Evolutionary conservation across 768 basidiomycete species (phyloP), one percentile per base, ranked within the genome.

Genomic region (Lentinula boryana): DNA sequence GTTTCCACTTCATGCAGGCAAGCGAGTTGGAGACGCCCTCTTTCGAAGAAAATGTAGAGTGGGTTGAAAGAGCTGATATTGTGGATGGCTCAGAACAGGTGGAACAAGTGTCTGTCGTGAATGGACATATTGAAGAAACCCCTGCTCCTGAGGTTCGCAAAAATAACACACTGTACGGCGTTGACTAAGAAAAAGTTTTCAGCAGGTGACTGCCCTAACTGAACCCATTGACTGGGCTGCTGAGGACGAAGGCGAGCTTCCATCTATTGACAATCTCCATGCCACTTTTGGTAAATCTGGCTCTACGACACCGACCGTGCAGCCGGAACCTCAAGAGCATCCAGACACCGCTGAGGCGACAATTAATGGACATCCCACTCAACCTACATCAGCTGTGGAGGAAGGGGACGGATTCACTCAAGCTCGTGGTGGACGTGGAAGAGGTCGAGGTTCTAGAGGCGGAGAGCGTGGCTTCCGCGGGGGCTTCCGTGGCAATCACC

Each of bases 1-100:
- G 85, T 72, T 87, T 91, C 79, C 84, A 82, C 67, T 93, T 93
- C 71, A 88, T 93, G 76, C 86, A 91, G 71, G 87, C 81, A 61
- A 91, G 90, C 70, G 91, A 93, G 66, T 77, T 92, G 38, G 90
- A 89, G 63, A 69, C 78, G 0, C 51, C 79, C 21, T 66, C 77
- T 10, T 80, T 83, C 36, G 84, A 86, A 60, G 76, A 82, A 21
- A 76, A 68, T 32, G 76, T 75, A 7, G 85, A 86, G 67, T 85
- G 81, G 80, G 80, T 82, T 9, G 82, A 86, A 66, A 76, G 76
- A 35, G 64, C 79, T 18, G 80, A 81, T 15, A 72, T 68, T 54
- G 73, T 65, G 56, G 63, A 61, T 23, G 57, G 67, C 21, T 62
- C 60, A 23, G 63, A 64, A 56, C 64, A 56, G 63, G 68, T 49